Evolutionary conservation across 306 rosid species (phyloP), one percentile per base, ranked within the genome.

Genomic region (Vicia villosa): DNA sequence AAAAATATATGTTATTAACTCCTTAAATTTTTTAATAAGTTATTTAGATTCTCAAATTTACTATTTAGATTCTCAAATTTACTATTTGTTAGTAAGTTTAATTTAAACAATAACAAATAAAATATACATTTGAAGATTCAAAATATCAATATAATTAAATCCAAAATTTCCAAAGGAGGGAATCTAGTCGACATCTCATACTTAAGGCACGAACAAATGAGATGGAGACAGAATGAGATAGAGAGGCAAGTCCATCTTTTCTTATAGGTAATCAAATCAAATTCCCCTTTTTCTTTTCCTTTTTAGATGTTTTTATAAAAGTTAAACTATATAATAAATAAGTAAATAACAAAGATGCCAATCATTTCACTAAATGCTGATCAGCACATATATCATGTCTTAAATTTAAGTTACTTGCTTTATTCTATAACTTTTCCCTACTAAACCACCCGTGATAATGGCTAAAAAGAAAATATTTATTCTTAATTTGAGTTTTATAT

Each of bases 221-320:
- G 60, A 69, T 19, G 10, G 77, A 24, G 70, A 69, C 68, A 67
- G 3, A 24, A 37, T 32, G 63, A 54, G 77, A 69, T 4, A 51
- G 49, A 47, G 16, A 34, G 66, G 28, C 26, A 72, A 50, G 67
- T 52, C 66, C 52, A 30, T 50, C 75, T 77, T 77, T 80, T 74
- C 50, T 70, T 17, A 34, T 65, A 32, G 64, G 52, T 66, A 65
- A 60, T 70, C 70, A 67, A 77, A 70, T 77, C 78, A 67, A 77
- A 70, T 74, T 76, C 52, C 74, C 49, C 80, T 80, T 79, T 73
- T 43, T 38, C 75, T 72, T 77, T 50, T 74, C 55, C 57, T 54
- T 52, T 28, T 40, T 50, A 3, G 0, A 6, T 15, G 4, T 10
- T 30, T 68, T 32, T 50, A 13, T 32, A 22, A 57, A 81, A 78